Percentiles rank a stretch among this genome's conserved stretches.
Conservation (phyloP, 2,329 filamentous ascomycete species). For the Sporothrix euskadiensis region DNA sequence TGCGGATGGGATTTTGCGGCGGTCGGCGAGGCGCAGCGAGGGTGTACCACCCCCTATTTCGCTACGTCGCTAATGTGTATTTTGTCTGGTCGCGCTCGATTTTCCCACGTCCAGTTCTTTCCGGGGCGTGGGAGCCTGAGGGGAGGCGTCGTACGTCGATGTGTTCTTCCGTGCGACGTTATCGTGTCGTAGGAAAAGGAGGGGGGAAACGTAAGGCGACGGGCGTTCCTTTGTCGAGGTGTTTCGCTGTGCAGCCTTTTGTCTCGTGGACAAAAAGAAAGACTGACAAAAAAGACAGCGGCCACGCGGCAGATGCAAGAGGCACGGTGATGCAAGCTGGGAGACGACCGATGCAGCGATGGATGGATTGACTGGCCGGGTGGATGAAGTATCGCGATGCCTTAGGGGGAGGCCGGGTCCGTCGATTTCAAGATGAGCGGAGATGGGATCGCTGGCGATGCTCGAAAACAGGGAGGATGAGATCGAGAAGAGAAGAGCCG, state of each 20-base stretch:
- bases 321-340: not conserved
- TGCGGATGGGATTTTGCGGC: not conserved
- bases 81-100: not conserved
- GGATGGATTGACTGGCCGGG: not conserved
- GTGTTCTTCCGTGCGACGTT: conserved; percentile 19
- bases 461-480: not conserved
- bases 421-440: not conserved
- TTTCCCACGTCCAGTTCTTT: not conserved
- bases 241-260: not conserved
- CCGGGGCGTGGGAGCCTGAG: not conserved
- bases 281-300: not conserved
- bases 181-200: conserved; percentile 12
- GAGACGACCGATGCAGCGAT: not conserved
- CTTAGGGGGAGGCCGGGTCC: not conserved
- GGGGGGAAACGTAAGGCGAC: not conserved
- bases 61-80: not conserved
- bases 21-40: conserved; percentile 21
- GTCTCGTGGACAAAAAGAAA: not conserved
- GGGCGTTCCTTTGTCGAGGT: not conserved
- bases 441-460: not conserved
- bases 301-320: conserved; percentile 12
- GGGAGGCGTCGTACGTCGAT: conserved; percentile 5
- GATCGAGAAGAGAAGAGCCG: not conserved
- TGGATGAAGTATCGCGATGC: not conserved
- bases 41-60: conserved; percentile 18